Conservation (phyloP, 192 early-diverging fungal genomes). For the Rhizophagus prolifer region DNA sequence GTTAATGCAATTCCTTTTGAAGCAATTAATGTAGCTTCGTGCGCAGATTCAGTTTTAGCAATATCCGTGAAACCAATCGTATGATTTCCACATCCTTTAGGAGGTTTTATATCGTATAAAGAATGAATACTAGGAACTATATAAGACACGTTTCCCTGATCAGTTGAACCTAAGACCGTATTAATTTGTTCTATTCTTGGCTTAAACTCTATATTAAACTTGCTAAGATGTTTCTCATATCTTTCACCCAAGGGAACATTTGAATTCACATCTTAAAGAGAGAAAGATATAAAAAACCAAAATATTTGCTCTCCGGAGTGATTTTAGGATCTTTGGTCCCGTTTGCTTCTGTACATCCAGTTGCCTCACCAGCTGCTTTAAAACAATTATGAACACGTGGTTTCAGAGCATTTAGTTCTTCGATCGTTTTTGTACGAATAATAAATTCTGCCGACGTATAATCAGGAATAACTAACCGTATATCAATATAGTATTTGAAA, state of each 20-base stretch:
- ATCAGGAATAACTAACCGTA: conserved; percentile 25
- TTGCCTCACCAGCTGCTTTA: conserved; percentile 63
- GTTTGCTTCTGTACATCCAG: conserved; percentile 1
- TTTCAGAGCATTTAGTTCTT: conserved; percentile 49
- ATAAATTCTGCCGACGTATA: conserved; percentile 45
- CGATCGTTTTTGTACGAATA: conserved; percentile 53
- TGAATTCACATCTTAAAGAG: too few relatives aligned
- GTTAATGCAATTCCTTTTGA: too few relatives aligned
- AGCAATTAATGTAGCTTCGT: conserved; percentile 50
- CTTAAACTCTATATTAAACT: neutral
- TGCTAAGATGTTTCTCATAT: too few relatives aligned
- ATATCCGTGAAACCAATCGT: conserved; percentile 61
- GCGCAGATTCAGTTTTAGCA: conserved; percentile 59
- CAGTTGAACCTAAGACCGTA: neutral
- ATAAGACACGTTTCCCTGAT: neutral
- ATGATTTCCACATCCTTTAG: conserved; percentile 39
- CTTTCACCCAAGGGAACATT: too few relatives aligned
- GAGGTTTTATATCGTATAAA: too few relatives aligned
- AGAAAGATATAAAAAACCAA: too few relatives aligned
- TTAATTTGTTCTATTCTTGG: neutral
- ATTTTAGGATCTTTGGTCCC: too few relatives aligned
- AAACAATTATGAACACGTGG: conserved; percentile 54
- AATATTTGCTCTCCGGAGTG: conserved; percentile 21
- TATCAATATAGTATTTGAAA: conserved; percentile 8
- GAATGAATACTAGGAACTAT: too few relatives aligned